Conservation (phyloP, 2,329 filamentous ascomycete genomes). For the Colletotrichum endophyticum region DNA sequence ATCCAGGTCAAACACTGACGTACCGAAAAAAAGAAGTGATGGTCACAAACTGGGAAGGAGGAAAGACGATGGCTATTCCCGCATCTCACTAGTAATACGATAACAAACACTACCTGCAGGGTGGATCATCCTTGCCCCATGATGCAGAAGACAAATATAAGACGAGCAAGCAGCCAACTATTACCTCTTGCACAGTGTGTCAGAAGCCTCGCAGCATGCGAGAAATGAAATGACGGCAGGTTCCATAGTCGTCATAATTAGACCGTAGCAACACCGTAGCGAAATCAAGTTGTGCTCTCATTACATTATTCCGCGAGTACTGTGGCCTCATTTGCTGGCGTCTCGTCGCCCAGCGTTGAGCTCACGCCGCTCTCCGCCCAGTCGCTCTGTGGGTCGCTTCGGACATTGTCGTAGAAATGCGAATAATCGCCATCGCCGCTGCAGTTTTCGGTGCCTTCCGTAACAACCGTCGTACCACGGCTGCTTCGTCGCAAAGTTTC, state of each 20-base stretch:
- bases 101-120: neutral
- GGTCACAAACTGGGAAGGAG: neutral
- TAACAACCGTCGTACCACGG: conserved; percentile 52
- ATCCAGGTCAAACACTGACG: neutral
- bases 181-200: neutral
- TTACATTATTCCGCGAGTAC: conserved; percentile 34
- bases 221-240: neutral
- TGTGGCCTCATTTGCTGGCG: conserved; percentile 29
- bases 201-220: neutral
- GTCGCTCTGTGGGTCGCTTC: conserved; percentile 27
- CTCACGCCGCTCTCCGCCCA: conserved; percentile 50
- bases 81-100: neutral
- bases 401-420: conserved; percentile 36
- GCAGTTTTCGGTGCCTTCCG: conserved; percentile 41
- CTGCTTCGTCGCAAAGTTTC: conserved; percentile 52
- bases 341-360: conserved; percentile 21
- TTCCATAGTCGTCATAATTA: neutral
- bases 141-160: neutral
- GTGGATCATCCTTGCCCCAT: neutral
- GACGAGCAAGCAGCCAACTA: neutral
- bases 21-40: neutral
- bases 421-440: conserved; percentile 40
- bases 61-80: neutral
- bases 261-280: neutral
- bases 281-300: neutral